Percentiles rank a stretch among this genome's conserved stretches.
Evolutionary conservation across 257 asterid genomes (phyloP).

Genomic region (Lavandula angustifolia): DNA sequence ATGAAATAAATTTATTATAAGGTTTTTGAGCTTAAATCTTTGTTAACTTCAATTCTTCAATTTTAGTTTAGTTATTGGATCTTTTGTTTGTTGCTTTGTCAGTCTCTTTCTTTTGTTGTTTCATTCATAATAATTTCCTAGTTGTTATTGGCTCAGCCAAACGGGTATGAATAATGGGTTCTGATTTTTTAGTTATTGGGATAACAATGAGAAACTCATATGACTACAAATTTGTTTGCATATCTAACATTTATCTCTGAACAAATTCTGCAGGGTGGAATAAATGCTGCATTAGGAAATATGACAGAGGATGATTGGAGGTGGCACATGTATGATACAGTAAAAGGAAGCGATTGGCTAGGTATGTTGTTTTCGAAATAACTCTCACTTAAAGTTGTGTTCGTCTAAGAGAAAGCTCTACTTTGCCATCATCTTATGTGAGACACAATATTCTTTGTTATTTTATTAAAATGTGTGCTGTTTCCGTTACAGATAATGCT

Average conservation of each 20-base stretch:
- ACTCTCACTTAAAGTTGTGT: constrained; percentile 1
- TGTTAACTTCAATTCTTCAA: neutral
- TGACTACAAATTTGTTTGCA: constrained; percentile 10
- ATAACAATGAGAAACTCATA: neutral
- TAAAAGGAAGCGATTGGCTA: constrained; percentile 97
- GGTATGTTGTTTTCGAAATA: constrained; percentile 46
- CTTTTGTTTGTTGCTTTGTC: neutral
- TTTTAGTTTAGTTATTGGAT: neutral
- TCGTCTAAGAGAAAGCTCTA: constrained; percentile 4
- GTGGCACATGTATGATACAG: constrained; percentile 99
- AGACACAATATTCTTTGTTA: neutral
- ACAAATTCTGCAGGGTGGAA: constrained; percentile 72
- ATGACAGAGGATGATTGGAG: constrained; percentile 99
- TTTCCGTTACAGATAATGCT: neutral
- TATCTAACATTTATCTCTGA: constrained; percentile 16
- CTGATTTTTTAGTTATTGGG: constrained; percentile 1
- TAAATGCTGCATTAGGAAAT: constrained; percentile 96
- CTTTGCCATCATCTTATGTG: neutral
- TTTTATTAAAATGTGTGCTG: neutral
- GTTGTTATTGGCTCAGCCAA: constrained; percentile 11
- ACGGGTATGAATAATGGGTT: neutral
- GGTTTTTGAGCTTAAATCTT: neutral
- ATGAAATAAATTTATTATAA: neutral
- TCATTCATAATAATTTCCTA: neutral
- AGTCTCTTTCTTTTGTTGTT: constrained; percentile 10